Evolutionary conservation across 106 monocot genomes (phyloP).

Genomic region (Allium fistulosum): DNA sequence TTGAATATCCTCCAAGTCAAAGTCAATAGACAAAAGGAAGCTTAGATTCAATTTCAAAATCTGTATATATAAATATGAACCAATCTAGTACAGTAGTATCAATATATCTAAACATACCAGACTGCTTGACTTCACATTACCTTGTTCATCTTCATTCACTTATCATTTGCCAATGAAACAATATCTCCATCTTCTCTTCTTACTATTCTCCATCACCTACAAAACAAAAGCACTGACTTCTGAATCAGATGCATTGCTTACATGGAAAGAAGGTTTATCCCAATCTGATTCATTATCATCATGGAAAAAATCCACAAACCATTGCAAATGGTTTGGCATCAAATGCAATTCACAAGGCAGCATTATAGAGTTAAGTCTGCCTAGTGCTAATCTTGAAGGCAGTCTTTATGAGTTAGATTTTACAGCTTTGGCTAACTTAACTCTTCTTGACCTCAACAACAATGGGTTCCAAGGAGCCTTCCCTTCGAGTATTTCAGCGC

Average conservation of each 20-base stretch:
- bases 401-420: constrained; percentile 1
- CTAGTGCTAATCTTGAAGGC: not conserved
- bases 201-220: constrained; percentile 1
- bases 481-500: not conserved
- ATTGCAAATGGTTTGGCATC: constrained; percentile 21
- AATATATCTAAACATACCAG: too few relatives aligned
- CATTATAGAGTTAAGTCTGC: not conserved
- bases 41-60: too few relatives aligned
- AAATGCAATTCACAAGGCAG: not conserved
- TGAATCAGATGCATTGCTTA: constrained; percentile 40
- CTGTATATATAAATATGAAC: too few relatives aligned
- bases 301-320: constrained; percentile 22
- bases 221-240: constrained; percentile 6
- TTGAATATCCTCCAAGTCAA: too few relatives aligned
- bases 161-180: constrained; percentile 5
- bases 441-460: constrained; percentile 11
- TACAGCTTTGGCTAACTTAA: constrained; percentile 3
- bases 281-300: constrained; percentile 24
- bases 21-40: too few relatives aligned
- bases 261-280: constrained; percentile 39
- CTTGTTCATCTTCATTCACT: too few relatives aligned
- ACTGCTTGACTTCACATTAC: too few relatives aligned
- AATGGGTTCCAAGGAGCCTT: constrained; percentile 4
- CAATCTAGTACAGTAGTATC: too few relatives aligned
- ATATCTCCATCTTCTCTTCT: constrained; percentile 2